phyloP scores from a whole-genome alignment of 805 yeast species.

The Metschnikowia bowlesiae region DNA sequence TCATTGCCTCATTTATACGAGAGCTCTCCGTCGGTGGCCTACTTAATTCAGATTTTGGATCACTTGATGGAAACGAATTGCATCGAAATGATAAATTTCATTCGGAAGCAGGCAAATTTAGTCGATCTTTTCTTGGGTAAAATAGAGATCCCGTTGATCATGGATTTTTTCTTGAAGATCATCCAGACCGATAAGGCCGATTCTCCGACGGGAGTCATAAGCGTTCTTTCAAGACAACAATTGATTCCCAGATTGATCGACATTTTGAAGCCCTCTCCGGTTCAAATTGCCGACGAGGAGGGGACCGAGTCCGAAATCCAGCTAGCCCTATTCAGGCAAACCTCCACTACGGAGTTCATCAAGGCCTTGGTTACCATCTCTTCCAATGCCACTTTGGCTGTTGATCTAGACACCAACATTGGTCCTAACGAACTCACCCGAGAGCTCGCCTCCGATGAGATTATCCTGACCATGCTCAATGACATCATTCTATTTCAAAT shows the following conservation, averaged over 20 bases:
- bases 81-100: constrained; percentile 63
- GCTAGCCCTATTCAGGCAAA: constrained; percentile 49
- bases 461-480: constrained; percentile 61
- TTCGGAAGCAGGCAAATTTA: constrained; percentile 61
- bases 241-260: constrained; percentile 70
- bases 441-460: constrained; percentile 74
- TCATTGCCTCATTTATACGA: constrained; percentile 29
- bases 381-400: constrained; percentile 68
- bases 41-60: constrained; percentile 64
- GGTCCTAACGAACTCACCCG: constrained; percentile 96
- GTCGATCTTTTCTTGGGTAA: constrained; percentile 81
- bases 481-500: constrained; percentile 54
- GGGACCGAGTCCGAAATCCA: neutral
- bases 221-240: constrained; percentile 64
- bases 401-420: constrained; percentile 82
- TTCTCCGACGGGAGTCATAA: constrained; percentile 81
- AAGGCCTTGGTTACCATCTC: constrained; percentile 92
- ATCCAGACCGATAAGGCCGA: constrained; percentile 93
- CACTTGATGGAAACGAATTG: constrained; percentile 66
- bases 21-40: constrained; percentile 36
- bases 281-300: constrained; percentile 15
- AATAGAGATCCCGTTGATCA: constrained; percentile 87
- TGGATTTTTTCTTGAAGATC: constrained; percentile 86
- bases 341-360: constrained; percentile 92
- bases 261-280: constrained; percentile 57